A percentile compares a stretch with the other conserved stretches of the same genome.
Evolutionary conservation across 2,329 filamentous ascomycete genomes (phyloP).

Genomic region (Pseudohalonectria lignicola): DNA sequence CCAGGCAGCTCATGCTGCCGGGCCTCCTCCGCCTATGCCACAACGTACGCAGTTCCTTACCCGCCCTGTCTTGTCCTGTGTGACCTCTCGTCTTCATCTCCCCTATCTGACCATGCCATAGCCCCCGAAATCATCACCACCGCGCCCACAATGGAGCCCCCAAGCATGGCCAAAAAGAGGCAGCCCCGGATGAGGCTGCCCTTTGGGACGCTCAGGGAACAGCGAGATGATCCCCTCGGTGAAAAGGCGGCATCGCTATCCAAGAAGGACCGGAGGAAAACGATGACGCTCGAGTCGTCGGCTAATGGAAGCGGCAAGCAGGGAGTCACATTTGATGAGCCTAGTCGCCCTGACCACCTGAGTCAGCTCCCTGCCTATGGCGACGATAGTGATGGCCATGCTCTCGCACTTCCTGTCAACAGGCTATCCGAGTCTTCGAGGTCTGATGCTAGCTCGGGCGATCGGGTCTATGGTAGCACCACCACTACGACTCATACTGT

Average conservation of each 20-base stretch:
- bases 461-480: constrained; percentile 46
- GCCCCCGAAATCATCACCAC: constrained; percentile 80
- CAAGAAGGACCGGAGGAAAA: constrained; percentile 30
- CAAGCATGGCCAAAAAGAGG: constrained; percentile 37
- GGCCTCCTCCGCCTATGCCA: constrained; percentile 47
- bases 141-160: constrained; percentile 64
- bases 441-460: constrained; percentile 73
- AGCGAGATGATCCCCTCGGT: neutral
- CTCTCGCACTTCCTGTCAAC: constrained; percentile 51
- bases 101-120: constrained; percentile 19
- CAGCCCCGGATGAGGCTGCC: constrained; percentile 43
- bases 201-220: neutral
- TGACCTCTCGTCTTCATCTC: neutral
- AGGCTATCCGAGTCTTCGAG: constrained; percentile 78
- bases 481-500: constrained; percentile 53
- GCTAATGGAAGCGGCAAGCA: constrained; percentile 28
- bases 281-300: constrained; percentile 22
- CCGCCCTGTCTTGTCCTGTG: constrained; percentile 4
- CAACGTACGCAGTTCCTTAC: constrained; percentile 32
- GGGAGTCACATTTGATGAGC: constrained; percentile 51
- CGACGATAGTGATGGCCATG: constrained; percentile 42
- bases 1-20: constrained; percentile 41
- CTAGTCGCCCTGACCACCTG: constrained; percentile 30
- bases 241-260: constrained; percentile 5
- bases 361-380: constrained; percentile 39